These are phyloP conservation scores for Penicillium verrucosum DNA, from an alignment of 2,329 filamentous ascomycete species.

Conservation along the genomic window DNA sequence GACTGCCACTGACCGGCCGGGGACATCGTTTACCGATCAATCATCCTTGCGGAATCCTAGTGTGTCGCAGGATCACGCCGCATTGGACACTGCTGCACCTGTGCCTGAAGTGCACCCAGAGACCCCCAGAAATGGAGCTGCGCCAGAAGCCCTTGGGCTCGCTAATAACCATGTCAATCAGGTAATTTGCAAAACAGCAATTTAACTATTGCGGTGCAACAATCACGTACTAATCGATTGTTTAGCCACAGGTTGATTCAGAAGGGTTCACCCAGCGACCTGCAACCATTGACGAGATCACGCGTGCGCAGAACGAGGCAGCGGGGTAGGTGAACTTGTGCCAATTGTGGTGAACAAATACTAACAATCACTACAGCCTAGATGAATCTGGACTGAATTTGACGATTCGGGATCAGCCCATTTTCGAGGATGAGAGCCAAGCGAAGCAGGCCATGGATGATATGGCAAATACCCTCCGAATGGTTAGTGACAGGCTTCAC, in stretches of 20 bases:
- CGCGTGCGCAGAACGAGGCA: conserved; percentile 45
- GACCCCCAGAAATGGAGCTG: conserved; percentile 29
- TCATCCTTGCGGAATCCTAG: conserved; percentile 27
- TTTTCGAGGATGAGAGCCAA: conserved; percentile 49
- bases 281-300: conserved; percentile 45
- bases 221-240: conserved; percentile 7
- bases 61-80: conserved; percentile 27
- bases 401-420: conserved; percentile 49
- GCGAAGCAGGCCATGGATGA: conserved; percentile 49
- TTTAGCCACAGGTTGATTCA: conserved; percentile 35
- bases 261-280: conserved; percentile 43
- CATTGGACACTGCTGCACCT: conserved; percentile 16
- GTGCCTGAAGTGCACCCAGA: conserved; percentile 22
- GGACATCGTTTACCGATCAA: conserved; percentile 29
- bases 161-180: conserved; percentile 24
- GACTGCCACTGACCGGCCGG: conserved; percentile 31
- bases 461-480: conserved; percentile 49
- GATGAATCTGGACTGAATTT: conserved; percentile 47
- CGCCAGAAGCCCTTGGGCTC: conserved; percentile 20
- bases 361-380: conserved; percentile 28
- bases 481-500: conserved; percentile 31
- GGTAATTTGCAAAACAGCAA: conserved; percentile 12
- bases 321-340: conserved; percentile 30
- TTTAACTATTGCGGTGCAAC: neutral
- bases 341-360: neutral